Conservation (phyloP, 768 basidiomycete species). For the Cyclocybe cylindracea region DNA sequence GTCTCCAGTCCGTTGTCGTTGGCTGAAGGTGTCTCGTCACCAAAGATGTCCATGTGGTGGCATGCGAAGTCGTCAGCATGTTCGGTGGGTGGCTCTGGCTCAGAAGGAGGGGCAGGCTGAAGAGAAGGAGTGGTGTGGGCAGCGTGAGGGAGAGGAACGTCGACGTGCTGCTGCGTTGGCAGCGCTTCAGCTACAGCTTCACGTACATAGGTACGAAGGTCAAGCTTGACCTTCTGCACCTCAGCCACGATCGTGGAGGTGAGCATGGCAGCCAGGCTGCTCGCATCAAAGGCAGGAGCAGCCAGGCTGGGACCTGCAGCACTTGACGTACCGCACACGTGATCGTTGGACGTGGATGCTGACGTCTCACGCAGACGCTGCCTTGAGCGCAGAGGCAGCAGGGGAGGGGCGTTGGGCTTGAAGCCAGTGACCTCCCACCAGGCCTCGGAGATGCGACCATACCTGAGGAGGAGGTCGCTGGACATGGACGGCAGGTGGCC, state of each 20-base stretch:
- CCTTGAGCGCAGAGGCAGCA: not conserved
- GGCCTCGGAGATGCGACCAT: constrained; percentile 14
- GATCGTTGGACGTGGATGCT: too few species aligned
- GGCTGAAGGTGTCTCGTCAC: too few species aligned
- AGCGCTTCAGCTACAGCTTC: not conserved
- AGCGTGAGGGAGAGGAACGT: too few species aligned
- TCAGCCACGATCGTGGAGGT: not conserved
- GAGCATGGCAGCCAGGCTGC: not conserved
- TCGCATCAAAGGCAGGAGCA: not conserved
- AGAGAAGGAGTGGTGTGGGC: too few species aligned
- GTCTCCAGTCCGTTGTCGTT: too few species aligned
- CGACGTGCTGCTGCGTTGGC: too few species aligned
- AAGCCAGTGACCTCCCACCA: constrained; percentile 21
- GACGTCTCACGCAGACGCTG: not conserved
- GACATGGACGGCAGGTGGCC: too few species aligned
- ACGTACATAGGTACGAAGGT: not conserved
- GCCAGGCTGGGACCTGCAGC: too few species aligned
- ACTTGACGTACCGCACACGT: too few species aligned
- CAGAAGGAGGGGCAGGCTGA: not conserved
- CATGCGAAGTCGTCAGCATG: not conserved
- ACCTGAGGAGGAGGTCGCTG: constrained; percentile 13
- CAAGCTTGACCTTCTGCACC: not conserved
- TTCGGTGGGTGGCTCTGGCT: not conserved
- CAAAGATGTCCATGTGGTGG: not conserved
- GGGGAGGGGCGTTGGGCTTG: constrained; percentile 4